phyloP scores from a whole-genome alignment of 2,329 filamentous ascomycete genomes.

The Ophiocordyceps camponoti-leonardi region DNA sequence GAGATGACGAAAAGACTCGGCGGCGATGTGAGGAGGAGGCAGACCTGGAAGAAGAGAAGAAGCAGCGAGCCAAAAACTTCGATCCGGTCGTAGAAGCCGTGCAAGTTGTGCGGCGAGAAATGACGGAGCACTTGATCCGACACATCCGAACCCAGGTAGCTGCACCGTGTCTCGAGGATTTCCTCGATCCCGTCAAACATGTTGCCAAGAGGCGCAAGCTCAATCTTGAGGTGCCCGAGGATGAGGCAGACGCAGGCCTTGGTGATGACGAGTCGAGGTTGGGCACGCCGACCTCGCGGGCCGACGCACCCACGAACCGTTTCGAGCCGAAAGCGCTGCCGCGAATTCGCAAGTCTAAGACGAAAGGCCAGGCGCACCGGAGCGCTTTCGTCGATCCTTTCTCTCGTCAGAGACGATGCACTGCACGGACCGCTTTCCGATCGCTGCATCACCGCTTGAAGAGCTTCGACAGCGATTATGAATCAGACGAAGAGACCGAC shows the following conservation, averaged over 20 bases:
- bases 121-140: constrained; percentile 72
- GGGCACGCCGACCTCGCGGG: constrained; percentile 48
- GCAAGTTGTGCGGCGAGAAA: constrained; percentile 59
- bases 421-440: constrained; percentile 45
- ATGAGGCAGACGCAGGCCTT: constrained; percentile 29
- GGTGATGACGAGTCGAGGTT: constrained; percentile 42
- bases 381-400: constrained; percentile 52
- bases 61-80: constrained; percentile 67
- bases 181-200: constrained; percentile 69
- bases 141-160: constrained; percentile 82
- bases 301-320: constrained; percentile 39
- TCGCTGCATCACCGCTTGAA: constrained; percentile 61
- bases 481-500: constrained; percentile 69
- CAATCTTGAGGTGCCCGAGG: constrained; percentile 54
- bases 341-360: constrained; percentile 55
- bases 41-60: constrained; percentile 81
- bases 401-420: constrained; percentile 42
- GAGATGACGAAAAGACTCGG: constrained; percentile 49
- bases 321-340: constrained; percentile 46
- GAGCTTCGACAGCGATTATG: constrained; percentile 50
- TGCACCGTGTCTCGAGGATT: constrained; percentile 62
- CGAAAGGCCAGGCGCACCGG: constrained; percentile 31
- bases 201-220: constrained; percentile 61
- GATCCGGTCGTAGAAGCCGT: constrained; percentile 81
- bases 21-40: constrained; percentile 55